Conservation (phyloP, 306 rosid species). For the Cucurbita ficifolia region DNA sequence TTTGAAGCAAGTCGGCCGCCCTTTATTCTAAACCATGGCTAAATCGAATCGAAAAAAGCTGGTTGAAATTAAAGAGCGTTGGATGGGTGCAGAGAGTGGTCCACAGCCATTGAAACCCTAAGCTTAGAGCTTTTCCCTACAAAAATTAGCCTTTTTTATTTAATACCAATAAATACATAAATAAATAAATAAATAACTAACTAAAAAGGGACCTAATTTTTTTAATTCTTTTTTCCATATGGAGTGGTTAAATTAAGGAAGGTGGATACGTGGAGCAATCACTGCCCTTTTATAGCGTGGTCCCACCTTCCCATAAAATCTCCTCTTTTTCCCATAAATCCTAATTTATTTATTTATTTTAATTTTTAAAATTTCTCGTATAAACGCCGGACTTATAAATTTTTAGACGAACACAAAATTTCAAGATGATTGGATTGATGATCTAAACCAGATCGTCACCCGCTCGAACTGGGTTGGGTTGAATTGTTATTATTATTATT, state of each 20-base stretch:
- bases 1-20: too few species aligned
- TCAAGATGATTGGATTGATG: too few species aligned
- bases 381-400: too few species aligned
- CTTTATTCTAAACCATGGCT: not conserved
- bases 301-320: constrained; percentile 16
- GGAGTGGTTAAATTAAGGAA: not conserved
- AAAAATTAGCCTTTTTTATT: not conserved
- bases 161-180: too few species aligned
- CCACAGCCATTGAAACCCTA: not conserved
- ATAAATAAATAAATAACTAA: too few species aligned
- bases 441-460: too few species aligned
- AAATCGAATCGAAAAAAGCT: not conserved
- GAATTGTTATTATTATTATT: too few species aligned
- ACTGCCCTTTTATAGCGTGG: constrained; percentile 17
- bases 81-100: not conserved
- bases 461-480: too few species aligned
- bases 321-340: not conserved
- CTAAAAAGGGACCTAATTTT: not conserved
- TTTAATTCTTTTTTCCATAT: too few species aligned
- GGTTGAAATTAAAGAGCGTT: not conserved
- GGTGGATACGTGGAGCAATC: not conserved
- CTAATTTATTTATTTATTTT: too few species aligned
- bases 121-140: not conserved
- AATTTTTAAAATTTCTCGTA: too few species aligned
- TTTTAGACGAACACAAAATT: too few species aligned